phyloP scores from a whole-genome alignment of 805 yeast species.

The Suhomyces faveliae region DNA sequence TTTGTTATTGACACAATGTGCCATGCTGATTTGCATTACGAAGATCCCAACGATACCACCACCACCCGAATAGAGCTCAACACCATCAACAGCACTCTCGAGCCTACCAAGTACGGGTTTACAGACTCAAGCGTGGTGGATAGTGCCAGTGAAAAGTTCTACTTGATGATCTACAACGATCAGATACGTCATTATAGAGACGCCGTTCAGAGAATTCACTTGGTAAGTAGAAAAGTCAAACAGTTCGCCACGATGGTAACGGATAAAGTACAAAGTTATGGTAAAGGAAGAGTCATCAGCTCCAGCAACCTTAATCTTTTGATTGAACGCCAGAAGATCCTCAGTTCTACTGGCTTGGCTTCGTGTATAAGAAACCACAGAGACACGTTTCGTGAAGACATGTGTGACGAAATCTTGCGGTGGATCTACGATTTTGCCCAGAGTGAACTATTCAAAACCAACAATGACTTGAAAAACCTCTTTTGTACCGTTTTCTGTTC shows the following conservation, averaged over 20 bases:
- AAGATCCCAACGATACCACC: conserved; percentile 24
- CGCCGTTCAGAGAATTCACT: conserved; percentile 61
- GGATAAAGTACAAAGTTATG: conserved; percentile 56
- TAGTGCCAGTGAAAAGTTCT: conserved; percentile 46
- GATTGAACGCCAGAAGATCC: conserved; percentile 50
- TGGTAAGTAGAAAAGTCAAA: conserved; percentile 60
- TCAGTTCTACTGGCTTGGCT: conserved; percentile 64
- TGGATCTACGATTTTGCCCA: conserved; percentile 64
- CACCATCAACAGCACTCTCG: conserved; percentile 32
- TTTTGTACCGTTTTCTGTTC: conserved; percentile 58
- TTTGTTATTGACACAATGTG: conserved; percentile 61
- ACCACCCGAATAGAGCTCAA: conserved; percentile 24
- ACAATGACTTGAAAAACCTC: conserved; percentile 45
- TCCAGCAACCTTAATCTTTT: conserved; percentile 52
- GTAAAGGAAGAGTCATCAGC: conserved; percentile 67
- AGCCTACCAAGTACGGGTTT: conserved; percentile 43
- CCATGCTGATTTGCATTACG: conserved; percentile 43
- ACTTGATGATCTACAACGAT: conserved; percentile 70
- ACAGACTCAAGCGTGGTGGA: conserved; percentile 34
- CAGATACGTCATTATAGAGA: conserved; percentile 74
- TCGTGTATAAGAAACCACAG: conserved; percentile 64
- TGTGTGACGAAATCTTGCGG: conserved; percentile 67
- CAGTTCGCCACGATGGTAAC: conserved; percentile 76
- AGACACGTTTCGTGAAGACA: conserved; percentile 75
- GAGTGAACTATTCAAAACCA: conserved; percentile 52